These are phyloP conservation scores for Trichoderma virens DNA, from an alignment of 495 filamentous ascomycete species.

Conservation along the genomic window DNA sequence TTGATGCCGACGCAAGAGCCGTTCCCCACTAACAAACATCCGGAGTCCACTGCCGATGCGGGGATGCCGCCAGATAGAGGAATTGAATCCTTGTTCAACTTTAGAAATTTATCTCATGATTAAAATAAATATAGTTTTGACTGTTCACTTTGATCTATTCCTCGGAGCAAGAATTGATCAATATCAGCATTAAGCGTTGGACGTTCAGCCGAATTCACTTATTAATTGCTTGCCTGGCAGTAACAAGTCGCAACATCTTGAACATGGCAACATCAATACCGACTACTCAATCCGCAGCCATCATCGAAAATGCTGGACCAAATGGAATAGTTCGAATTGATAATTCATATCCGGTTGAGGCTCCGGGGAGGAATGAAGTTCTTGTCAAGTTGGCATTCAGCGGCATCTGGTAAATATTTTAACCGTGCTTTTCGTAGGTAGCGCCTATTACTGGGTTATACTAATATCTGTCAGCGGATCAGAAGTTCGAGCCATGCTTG, in stretches of 20 bases:
- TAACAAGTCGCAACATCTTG: too few relatives aligned
- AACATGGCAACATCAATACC: neutral
- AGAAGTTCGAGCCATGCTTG: slow-evolving; percentile 7
- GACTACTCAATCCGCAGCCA: neutral
- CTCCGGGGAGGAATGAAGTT: neutral
- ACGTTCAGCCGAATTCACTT: too few relatives aligned
- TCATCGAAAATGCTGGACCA: slow-evolving; percentile 1
- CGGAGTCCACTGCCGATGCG: neutral
- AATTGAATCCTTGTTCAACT: too few relatives aligned
- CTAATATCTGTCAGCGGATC: neutral
- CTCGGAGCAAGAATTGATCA: too few relatives aligned
- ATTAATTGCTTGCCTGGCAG: too few relatives aligned
- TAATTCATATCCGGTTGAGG: neutral
- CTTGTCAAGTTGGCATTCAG: slow-evolving; percentile 10
- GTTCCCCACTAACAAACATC: neutral
- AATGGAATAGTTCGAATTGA: neutral
- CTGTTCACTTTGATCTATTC: too few relatives aligned
- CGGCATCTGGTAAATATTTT: neutral
- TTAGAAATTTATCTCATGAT: too few relatives aligned
- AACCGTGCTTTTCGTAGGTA: neutral
- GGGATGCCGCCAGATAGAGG: too few relatives aligned
- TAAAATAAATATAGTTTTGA: too few relatives aligned
- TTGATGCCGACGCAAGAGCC: neutral
- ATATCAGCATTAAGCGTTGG: too few relatives aligned
- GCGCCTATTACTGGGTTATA: neutral